Evolutionary conservation across 2,329 filamentous ascomycete genomes (phyloP), one percentile per base, ranked within the genome.

Genomic region (Cordyceps pruinosa): DNA sequence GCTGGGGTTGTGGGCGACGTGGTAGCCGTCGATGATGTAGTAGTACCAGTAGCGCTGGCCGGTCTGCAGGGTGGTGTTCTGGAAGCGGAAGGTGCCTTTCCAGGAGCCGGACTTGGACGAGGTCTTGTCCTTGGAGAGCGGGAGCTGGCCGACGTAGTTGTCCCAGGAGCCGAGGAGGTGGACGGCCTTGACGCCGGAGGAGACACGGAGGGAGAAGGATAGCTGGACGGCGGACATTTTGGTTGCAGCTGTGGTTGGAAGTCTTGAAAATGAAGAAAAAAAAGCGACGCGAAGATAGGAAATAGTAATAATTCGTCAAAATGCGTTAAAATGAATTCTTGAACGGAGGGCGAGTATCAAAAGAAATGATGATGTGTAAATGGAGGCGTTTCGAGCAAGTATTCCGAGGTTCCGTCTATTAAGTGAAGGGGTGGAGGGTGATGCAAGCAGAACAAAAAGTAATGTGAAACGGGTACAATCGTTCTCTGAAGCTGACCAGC

Each of bases 1-100:
- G 73, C 89, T 89, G 65, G 93, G 92, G 78, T 97, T 94, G 82
- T 97, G 93, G 61, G 92, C 92, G 73, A 96, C 88, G 75, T 97
- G 92, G 85, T 97, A 97, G 66, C 94, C 94, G 74, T 99, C 94
- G 74, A 97, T 94, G 85, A 97, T 97, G 83, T 97, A 99, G 85
- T 99, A 99, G 86, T 97, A 99, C 94, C 94, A 99, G 85, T 97
- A 97, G 72, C 93, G 87, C 72, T 90, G 86, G 72, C 93, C 91
- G 67, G 90, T 81, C 79, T 93, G 86, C 67, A 97, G 83, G 60
- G 90, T 93, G 61, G 84, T 77, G 71, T 87, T 88, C 77, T 94
- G 89, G 79, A 99, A 97, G 77, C 90, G 88, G 81, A 99, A 97
- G 69, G 90, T 95, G 70, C 93, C 94, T 73, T 92, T 89, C 91